Evolutionary conservation across 2,329 filamentous ascomycete genomes (phyloP).

Genomic region (Fusarium hostae): DNA sequence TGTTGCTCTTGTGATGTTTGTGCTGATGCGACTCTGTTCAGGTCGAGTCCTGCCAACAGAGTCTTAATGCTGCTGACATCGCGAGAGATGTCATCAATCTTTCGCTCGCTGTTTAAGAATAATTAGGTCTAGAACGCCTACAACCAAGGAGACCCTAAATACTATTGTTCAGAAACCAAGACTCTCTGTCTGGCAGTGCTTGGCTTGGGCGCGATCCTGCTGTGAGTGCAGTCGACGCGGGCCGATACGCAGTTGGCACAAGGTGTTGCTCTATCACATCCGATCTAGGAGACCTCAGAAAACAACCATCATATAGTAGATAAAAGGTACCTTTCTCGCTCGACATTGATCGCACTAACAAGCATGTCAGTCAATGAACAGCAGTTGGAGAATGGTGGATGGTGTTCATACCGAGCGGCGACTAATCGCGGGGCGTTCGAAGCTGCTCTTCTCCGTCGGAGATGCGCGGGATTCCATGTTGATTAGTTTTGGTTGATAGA

Average conservation of each 20-base stretch:
- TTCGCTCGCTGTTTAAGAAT: constrained; percentile 46
- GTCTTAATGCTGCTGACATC: constrained; percentile 50
- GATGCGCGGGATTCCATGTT: constrained; percentile 33
- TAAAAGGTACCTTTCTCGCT: constrained; percentile 27
- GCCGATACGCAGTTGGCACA: constrained; percentile 49
- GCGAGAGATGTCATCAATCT: constrained; percentile 50
- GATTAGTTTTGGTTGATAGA: too few species aligned
- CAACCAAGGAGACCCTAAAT: not conserved
- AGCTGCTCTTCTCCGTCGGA: not conserved
- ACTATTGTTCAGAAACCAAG: constrained; percentile 53
- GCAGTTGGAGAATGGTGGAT: accelerated
- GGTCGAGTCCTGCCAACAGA: constrained; percentile 35
- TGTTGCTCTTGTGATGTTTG: not conserved
- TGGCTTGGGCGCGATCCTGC: constrained; percentile 41
- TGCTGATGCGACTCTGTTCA: not conserved
- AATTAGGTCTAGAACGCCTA: accelerated
- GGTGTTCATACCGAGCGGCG: constrained; percentile 33
- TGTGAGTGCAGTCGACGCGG: constrained; percentile 49
- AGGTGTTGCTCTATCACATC: constrained; percentile 35
- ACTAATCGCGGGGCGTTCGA: constrained; percentile 10
- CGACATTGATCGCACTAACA: constrained; percentile 42
- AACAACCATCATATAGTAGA: too few species aligned
- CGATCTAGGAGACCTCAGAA: constrained; percentile 6
- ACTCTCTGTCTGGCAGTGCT: constrained; percentile 48
- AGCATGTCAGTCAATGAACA: not conserved